Evolutionary conservation across 345 rosid genomes (phyloP).

Genomic region (Lumnitzera littorea): DNA sequence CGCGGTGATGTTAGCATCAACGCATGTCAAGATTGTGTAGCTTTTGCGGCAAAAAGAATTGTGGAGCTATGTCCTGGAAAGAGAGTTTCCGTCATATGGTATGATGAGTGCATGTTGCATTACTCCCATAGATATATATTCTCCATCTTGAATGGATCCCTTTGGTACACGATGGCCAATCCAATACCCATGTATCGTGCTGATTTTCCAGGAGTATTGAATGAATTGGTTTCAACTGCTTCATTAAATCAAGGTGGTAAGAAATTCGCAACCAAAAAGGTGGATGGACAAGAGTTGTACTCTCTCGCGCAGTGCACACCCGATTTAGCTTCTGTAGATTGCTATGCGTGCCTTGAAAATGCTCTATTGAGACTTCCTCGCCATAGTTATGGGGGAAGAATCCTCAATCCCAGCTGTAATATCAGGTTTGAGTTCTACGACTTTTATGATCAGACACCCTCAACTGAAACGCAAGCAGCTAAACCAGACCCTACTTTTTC

Average conservation of each 20-base stretch:
- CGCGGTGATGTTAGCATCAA: slow-evolving; percentile 28
- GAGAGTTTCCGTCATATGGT: slow-evolving; percentile 5
- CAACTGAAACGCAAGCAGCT: too few relatives aligned
- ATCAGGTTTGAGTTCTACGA: slow-evolving; percentile 19
- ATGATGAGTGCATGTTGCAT: slow-evolving; percentile 15
- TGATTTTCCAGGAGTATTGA: slow-evolving; percentile 3
- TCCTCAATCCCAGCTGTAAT: slow-evolving; percentile 17
- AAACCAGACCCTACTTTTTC: too few relatives aligned
- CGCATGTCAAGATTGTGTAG: slow-evolving; percentile 29
- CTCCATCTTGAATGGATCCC: background rate
- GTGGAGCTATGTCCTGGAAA: background rate
- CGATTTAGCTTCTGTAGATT: slow-evolving; percentile 11
- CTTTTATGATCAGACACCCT: slow-evolving; percentile 11
- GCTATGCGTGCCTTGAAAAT: slow-evolving; percentile 7
- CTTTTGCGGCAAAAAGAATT: slow-evolving; percentile 9
- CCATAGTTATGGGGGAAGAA: slow-evolving; percentile 15
- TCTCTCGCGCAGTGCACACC: slow-evolving; percentile 36
- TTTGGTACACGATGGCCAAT: background rate
- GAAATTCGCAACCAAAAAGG: slow-evolving; percentile 21
- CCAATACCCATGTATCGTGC: background rate
- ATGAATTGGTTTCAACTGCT: slow-evolving; percentile 5
- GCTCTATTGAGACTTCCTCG: background rate
- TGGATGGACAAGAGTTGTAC: slow-evolving; percentile 2
- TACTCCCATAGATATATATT: slow-evolving; percentile 11
- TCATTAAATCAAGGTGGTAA: slow-evolving; percentile 8